Base-by-base conservation (phyloP, 208 protist species). In the Leishmania martiniquensis region DNA sequence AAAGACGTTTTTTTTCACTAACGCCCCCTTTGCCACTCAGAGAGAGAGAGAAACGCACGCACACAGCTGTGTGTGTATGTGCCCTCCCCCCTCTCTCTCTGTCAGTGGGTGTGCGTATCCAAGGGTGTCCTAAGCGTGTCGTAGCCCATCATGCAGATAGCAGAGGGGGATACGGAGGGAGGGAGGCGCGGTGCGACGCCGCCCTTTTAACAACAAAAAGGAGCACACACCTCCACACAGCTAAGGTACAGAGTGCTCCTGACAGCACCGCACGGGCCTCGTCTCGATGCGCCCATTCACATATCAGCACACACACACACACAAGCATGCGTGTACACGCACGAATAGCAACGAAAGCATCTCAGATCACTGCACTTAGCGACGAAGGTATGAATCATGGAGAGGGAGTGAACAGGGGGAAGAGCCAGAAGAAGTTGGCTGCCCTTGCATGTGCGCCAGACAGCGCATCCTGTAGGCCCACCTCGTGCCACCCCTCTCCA, bases 351-450 rank as follows among this genome's bases (percentile, higher is more conserved):
- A 37, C 57, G 13, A 20, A 9, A 63, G 25, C 54, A 78, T 84
- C 80, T 84, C 59, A 80, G 80, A 80, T 84, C 80, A 76, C 80
- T 75, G 80, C 80, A 84, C 80, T 84, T 84, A 76, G 80, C 80
- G 75, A 44, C 75, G 59, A 66, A 84, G 80, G 70, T 80, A 84
- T 42, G 44, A 68, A 37, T 44, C 29, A 72, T 29, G 68, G 12
- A 72, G n/a, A 54, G 29, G 39, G 45, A n/a, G 29, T 13, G 54
- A 47, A 34, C 25, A 20, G 37, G 20, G 25, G n/a, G 42, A 20
- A 42, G 1, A 22, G 29, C 15, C 10, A 15, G 5, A 54, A n/a
- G 37, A 42, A 10, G 20, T n/a, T 29, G 34, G 3, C 29, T 37
- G 54, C 25, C 34, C 51, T 49, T 44, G 17, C 9, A 4, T 22